phyloP scores from a whole-genome alignment of 179 eudicot species.

The Beta macrorhiza region DNA sequence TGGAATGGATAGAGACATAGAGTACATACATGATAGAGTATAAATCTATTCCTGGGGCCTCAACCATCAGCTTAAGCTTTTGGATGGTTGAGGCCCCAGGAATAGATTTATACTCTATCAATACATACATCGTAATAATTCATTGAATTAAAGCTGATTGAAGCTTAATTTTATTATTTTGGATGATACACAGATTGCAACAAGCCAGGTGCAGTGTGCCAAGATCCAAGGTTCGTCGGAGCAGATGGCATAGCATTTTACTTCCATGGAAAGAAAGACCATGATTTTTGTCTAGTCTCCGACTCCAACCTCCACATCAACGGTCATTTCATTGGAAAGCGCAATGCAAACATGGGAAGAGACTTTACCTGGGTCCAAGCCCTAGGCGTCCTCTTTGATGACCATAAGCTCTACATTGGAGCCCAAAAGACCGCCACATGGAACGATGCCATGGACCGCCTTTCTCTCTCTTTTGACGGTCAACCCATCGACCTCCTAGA shows the following conservation, averaged over 20 bases:
- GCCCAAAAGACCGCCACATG: slow-evolving; percentile 63
- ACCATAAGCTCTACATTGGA: slow-evolving; percentile 53
- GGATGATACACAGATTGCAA: slow-evolving; percentile 44
- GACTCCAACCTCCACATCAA: slow-evolving; percentile 74
- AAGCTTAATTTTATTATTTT: background rate
- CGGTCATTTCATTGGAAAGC: slow-evolving; percentile 67
- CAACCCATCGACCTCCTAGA: slow-evolving; percentile 40
- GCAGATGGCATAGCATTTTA: slow-evolving; percentile 66
- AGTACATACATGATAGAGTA: too few relatives aligned
- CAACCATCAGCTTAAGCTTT: too few relatives aligned
- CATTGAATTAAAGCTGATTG: too few relatives aligned
- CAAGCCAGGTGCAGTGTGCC: slow-evolving; percentile 66
- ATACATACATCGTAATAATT: too few relatives aligned
- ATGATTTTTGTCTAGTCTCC: slow-evolving; percentile 59
- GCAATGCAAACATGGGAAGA: slow-evolving; percentile 40
- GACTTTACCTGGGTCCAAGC: slow-evolving; percentile 83
- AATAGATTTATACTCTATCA: too few relatives aligned
- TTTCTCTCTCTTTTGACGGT: slow-evolving; percentile 46
- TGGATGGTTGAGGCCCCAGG: too few relatives aligned
- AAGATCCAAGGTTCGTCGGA: slow-evolving; percentile 61
- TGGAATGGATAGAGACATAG: too few relatives aligned
- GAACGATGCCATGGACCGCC: slow-evolving; percentile 52
- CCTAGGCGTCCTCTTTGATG: slow-evolving; percentile 56
- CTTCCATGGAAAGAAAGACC: slow-evolving; percentile 75
- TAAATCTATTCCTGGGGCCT: too few relatives aligned